A percentile compares a stretch with the other conserved stretches of the same genome.
Evolutionary conservation across 2,329 filamentous ascomycete genomes (phyloP).

Genomic region (Scedosporium minutisporum): DNA sequence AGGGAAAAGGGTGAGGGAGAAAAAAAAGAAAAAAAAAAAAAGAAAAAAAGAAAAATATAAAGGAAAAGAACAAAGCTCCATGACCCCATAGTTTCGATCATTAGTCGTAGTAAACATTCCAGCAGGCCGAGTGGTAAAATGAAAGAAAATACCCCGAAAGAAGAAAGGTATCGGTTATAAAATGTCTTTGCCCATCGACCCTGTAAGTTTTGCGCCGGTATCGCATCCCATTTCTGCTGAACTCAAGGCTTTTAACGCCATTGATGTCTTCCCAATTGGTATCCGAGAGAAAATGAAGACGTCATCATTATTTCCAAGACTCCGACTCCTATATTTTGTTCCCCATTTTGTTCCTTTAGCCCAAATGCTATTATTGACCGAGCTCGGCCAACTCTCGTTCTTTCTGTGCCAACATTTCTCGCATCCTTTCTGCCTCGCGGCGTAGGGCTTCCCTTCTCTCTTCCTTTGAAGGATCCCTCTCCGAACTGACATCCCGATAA

Average conservation of each 20-base stretch:
- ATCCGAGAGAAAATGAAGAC: background rate
- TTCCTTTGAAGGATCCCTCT: slow-evolving; percentile 29
- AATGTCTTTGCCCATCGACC: background rate
- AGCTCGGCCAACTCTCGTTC: slow-evolving; percentile 58
- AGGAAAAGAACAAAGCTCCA: too few relatives aligned
- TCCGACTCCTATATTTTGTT: background rate
- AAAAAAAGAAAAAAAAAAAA: background rate
- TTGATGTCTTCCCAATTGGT: background rate
- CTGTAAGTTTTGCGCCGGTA: background rate
- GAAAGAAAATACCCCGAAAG: background rate
- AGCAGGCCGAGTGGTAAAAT: background rate
- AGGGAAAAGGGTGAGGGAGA: too few relatives aligned
- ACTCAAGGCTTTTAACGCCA: background rate
- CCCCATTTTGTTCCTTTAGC: background rate
- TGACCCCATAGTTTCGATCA: slow-evolving; percentile 4
- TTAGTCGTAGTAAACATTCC: background rate
- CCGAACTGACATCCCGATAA: slow-evolving; percentile 7
- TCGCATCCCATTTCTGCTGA: background rate
- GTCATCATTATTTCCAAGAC: slow-evolving; percentile 1
- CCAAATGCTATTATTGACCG: background rate
- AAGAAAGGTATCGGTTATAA: background rate
- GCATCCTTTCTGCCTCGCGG: slow-evolving; percentile 67
- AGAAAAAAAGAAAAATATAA: background rate
- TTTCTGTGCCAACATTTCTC: slow-evolving; percentile 61
- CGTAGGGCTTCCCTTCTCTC: slow-evolving; percentile 58